These are phyloP conservation scores for Yamadazyma taylorii DNA, from an alignment of 1,139 yeast genomes.

Conservation along the genomic window DNA sequence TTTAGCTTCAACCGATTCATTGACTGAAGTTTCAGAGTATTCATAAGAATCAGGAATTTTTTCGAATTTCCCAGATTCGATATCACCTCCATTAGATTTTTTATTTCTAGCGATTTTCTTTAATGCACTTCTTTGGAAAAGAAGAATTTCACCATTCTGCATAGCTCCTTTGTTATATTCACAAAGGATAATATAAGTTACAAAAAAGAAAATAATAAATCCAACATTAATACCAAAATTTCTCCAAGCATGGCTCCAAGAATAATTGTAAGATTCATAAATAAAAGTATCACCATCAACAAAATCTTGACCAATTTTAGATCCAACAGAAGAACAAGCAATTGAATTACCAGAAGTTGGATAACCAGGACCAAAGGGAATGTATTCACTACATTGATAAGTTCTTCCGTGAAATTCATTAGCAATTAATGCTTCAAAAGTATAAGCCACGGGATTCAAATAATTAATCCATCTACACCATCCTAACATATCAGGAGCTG, in stretches of 20 bases:
- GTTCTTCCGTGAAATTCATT: slow-evolving; percentile 54
- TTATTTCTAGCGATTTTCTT: slow-evolving; percentile 16
- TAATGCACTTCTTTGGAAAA: slow-evolving; percentile 49
- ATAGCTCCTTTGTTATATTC: slow-evolving; percentile 72
- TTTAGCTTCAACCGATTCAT: slow-evolving; percentile 1
- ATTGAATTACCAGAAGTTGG: slow-evolving; percentile 23
- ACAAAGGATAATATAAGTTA: slow-evolving; percentile 54
- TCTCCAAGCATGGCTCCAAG: slow-evolving; percentile 75
- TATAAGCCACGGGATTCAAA: slow-evolving; percentile 56
- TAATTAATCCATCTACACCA: slow-evolving; percentile 65
- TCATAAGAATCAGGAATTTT: slow-evolving; percentile 7
- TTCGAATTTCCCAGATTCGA: slow-evolving; percentile 14
- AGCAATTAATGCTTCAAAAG: slow-evolving; percentile 56
- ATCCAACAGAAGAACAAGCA: slow-evolving; percentile 62
- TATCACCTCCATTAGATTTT: slow-evolving; percentile 9
- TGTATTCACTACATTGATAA: slow-evolving; percentile 45
- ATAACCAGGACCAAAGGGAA: slow-evolving; percentile 56
- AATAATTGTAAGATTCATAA: slow-evolving; percentile 46
- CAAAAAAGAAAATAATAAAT: slow-evolving; percentile 54
- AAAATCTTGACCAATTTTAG: slow-evolving; percentile 51
- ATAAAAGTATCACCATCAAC: slow-evolving; percentile 65
- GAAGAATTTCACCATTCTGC: slow-evolving; percentile 80
- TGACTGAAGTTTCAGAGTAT: slow-evolving; percentile 1
- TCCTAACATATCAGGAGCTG: slow-evolving; percentile 56
- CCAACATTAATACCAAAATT: slow-evolving; percentile 71